Evolutionary conservation across 2,329 filamentous ascomycete species (phyloP).

Genomic region (Lomentospora prolificans): DNA sequence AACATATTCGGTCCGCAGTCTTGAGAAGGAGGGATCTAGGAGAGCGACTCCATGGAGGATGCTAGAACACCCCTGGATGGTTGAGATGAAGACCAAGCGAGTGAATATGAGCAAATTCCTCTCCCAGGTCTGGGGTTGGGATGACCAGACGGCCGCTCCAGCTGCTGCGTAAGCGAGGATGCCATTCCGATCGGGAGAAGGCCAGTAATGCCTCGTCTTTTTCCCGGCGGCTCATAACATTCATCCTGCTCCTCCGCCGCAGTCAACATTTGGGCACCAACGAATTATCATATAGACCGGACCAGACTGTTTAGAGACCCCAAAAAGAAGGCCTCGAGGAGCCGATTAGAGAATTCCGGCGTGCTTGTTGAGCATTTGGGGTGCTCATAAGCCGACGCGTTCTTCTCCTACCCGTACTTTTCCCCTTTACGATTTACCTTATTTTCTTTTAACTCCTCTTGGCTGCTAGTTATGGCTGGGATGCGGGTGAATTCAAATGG

Average conservation of each 20-base stretch:
- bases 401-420: not conserved
- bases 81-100: conserved; percentile 89
- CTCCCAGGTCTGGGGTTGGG: conserved; percentile 94
- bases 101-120: conserved; percentile 97
- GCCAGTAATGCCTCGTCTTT: not conserved
- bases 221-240: not conserved
- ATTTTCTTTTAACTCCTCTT: not conserved
- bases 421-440: not conserved
- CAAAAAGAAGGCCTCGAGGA: not conserved
- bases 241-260: not conserved
- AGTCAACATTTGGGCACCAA: not conserved
- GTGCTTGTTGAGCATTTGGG: not conserved
- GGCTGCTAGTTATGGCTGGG: not conserved
- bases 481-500: not conserved
- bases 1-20: conserved; percentile 37
- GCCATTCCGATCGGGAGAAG: not conserved
- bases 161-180: not conserved
- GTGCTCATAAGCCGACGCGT: not conserved
- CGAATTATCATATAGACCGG: not conserved
- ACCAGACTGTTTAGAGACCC: not conserved
- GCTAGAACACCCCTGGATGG: conserved; percentile 98
- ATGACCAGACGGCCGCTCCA: conserved; percentile 36
- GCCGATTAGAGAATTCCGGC: not conserved
- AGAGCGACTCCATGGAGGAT: conserved; percentile 96
- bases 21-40: conserved; percentile 84